Evolutionary conservation across 75 land plant genomes (phyloP).

Genomic region (Selaginella tamariscina): DNA sequence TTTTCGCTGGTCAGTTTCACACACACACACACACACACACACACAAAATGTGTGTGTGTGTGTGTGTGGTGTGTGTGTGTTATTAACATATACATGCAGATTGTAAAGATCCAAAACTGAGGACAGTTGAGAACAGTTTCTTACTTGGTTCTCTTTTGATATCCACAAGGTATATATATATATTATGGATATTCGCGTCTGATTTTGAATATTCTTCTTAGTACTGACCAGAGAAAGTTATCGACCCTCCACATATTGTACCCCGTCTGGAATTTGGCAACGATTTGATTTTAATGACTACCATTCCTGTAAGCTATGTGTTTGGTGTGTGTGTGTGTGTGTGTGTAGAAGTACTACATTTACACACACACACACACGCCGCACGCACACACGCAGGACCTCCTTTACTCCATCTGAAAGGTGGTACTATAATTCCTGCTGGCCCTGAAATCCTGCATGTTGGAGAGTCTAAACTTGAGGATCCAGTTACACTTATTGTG

Average conservation of each 20-base stretch:
- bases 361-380: too few species aligned
- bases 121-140: constrained; percentile 61
- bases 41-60: too few species aligned
- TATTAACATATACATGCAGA: too few species aligned
- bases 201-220: constrained; percentile 20
- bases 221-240: constrained; percentile 38
- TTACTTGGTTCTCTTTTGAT: constrained; percentile 69
- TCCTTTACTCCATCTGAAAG: constrained; percentile 73
- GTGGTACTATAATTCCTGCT: constrained; percentile 81
- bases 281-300: constrained; percentile 79
- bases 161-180: constrained; percentile 51
- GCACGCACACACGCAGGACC: constrained; percentile 62
- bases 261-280: constrained; percentile 79
- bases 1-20: constrained; percentile 73
- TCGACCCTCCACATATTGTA: constrained; percentile 20
- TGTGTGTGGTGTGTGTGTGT: too few species aligned
- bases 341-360: too few species aligned
- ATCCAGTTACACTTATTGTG: constrained; percentile 59
- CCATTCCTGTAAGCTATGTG: constrained; percentile 35
- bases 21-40: too few species aligned
- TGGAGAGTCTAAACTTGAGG: constrained; percentile 46
- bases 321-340: too few species aligned
- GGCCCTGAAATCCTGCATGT: constrained; percentile 55
- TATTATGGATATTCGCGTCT: neutral
- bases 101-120: constrained; percentile 55